Percentiles rank a stretch among this genome's conserved stretches.
Evolutionary conservation across 2,329 filamentous ascomycete species (phyloP).

Genomic region (Trichoderma afroharzianum): DNA sequence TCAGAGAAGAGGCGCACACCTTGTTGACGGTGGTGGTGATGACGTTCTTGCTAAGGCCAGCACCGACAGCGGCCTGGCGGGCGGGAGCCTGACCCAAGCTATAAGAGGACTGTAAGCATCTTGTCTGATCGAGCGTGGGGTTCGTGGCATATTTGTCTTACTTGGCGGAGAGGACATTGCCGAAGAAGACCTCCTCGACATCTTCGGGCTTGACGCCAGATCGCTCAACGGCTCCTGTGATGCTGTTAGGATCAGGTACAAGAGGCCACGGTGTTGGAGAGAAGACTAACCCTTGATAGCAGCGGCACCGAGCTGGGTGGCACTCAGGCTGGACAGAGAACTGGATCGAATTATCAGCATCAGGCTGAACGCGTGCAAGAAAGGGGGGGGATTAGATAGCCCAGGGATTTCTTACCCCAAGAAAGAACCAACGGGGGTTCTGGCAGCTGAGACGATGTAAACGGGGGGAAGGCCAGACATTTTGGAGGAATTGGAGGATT

Average conservation of each 20-base stretch:
- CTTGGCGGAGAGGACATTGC: conserved; percentile 97
- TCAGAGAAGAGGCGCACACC: conserved; percentile 93
- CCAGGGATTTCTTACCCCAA: conserved; percentile 61
- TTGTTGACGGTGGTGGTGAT: conserved; percentile 97
- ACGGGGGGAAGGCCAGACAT: conserved; percentile 84
- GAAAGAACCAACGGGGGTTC: conserved; percentile 92
- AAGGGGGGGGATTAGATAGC: background rate
- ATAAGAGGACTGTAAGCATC: background rate
- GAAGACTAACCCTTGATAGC: conserved; percentile 77
- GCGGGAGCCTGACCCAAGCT: conserved; percentile 96
- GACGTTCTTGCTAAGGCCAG: conserved; percentile 75
- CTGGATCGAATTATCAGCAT: conserved; percentile 42
- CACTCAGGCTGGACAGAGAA: conserved; percentile 82
- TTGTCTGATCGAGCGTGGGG: background rate
- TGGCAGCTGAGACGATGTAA: conserved; percentile 89
- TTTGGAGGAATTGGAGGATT: conserved; percentile 30
- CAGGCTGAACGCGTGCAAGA: background rate
- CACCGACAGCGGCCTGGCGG: conserved; percentile 86
- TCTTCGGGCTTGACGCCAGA: conserved; percentile 84
- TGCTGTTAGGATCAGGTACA: conserved; percentile 17
- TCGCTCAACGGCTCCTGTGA: conserved; percentile 71
- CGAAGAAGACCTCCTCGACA: conserved; percentile 95
- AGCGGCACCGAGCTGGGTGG: conserved; percentile 80
- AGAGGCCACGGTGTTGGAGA: background rate
- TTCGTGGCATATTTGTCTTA: conserved; percentile 42